phyloP scores from a whole-genome alignment of 2,329 filamentous ascomycete species.

The Fusarium staphyleae region DNA sequence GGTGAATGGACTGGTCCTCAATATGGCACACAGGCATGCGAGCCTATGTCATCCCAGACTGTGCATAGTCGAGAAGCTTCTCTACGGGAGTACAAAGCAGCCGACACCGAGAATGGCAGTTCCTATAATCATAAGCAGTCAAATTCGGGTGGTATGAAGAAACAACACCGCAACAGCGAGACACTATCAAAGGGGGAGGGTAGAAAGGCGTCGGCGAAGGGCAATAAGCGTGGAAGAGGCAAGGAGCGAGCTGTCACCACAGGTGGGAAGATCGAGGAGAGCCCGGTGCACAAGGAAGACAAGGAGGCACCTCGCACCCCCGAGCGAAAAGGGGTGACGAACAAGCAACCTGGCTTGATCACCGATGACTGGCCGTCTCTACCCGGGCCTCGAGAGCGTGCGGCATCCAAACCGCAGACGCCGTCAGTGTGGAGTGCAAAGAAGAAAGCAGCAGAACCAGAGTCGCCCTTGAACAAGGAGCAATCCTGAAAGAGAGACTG shows the following conservation, averaged over 20 bases:
- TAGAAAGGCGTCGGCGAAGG: conserved; percentile 26
- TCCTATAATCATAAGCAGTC: conserved; percentile 5
- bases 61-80: neutral
- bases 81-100: neutral
- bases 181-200: conserved; percentile 1
- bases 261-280: conserved; percentile 14
- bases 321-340: conserved; percentile 5
- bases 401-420: conserved; percentile 31
- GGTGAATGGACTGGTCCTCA: neutral
- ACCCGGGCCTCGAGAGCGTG: conserved; percentile 37
- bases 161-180: conserved; percentile 1
- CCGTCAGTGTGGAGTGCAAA: conserved; percentile 33
- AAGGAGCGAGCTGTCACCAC: conserved; percentile 19
- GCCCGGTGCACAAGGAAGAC: conserved; percentile 3
- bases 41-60: neutral
- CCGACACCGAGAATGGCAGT: neutral
- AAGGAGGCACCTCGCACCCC: conserved; percentile 21
- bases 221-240: conserved; percentile 22
- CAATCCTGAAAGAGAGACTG: neutral
- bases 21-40: neutral
- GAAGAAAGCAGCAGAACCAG: conserved; percentile 17
- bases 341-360: conserved; percentile 28
- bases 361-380: conserved; percentile 41
- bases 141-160: conserved; percentile 3
- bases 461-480: conserved; percentile 21